Evolutionary conservation across 2,329 filamentous ascomycete genomes (phyloP), one percentile per base, ranked within the genome.

Genomic region (Dothidotthia symphoricarpi): DNA sequence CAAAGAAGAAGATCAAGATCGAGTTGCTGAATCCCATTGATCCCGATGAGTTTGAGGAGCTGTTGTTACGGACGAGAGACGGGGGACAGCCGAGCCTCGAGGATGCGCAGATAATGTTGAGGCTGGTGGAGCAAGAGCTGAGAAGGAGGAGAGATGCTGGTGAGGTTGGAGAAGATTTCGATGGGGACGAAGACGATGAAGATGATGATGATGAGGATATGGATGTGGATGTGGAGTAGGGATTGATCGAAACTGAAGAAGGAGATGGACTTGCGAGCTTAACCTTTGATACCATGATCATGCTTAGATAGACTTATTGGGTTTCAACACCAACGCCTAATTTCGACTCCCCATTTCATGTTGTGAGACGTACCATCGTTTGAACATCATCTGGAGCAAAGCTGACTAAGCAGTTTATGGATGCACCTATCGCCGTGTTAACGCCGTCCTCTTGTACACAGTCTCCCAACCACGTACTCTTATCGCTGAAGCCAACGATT

Each of bases 71-170:
- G 16, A 47, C 55, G 39, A 45, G 50, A 16, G 38, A 42, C 4
- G 47, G 47, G 4, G 47, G 42, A 24, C 42, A 51, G 24, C 15
- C 49, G 34, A 49, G 39, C 25, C 32, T 51, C 6, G 47, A 49
- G 16, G 49, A 51, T 31, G 47, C 47, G 24, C 49, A 53, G 26
- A 42, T 53, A 9, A 51, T 51, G 50, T 28, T 51, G 13, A 43
- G 45, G 28, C 42, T 43, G 16, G 41, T 51, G 2, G 48, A 53
- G 17, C 34, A 39, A 12, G 45, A 51, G 41, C 35, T 53, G 11
- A 30, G 45, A 16, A 34, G 45, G 16, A 39, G 47, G 22, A 39
- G 38, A 8, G 30, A 13, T 11, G 27, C 31, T 2, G 44, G 35
- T 16, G 41, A 43, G 22, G 28, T 17, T 6, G 34, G 38, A 5